Evolutionary conservation across 1,284 basidiomycete species (phyloP), one percentile per base, ranked within the genome.

Genomic region (Takashimella koratensis): DNA sequence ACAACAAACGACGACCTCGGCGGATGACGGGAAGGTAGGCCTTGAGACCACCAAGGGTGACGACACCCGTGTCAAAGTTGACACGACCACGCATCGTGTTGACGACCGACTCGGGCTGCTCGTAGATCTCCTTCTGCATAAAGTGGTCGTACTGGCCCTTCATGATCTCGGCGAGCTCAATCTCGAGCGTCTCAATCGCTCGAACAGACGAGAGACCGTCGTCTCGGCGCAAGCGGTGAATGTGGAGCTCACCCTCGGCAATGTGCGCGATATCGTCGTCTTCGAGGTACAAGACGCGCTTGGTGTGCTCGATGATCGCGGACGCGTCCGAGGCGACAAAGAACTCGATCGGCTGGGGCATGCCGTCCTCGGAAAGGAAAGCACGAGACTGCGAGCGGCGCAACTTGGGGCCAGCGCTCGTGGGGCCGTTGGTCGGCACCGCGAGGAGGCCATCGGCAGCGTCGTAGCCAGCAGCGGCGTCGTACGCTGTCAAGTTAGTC

Each of bases 61-160:
- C 89, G 60, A 83, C 82, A 77, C 90, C 85, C 53, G 83, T 85
- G 76, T 98, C 96, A 74, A 99, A 99, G 84, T 97, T 98, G 81
- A 99, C 90, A 68, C 96, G 91, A 61, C 96, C 96, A 84, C 96
- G 90, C 96, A 99, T 99, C 49, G 96, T 99, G 84, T 99, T 99
- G 78, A 98, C 92, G 64, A 98, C 96, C 45, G 93, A 97, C 74
- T 99, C 96, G 57, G 95, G 96, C 79, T 99, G 96, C 76, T 99
- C 96, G 82, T 96, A 98, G 71, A 99, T 98, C 78, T 99, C 96
- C 82, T 99, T 98, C 78, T 98, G 95, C 96, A 99, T 98, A 78
- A 99, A 99, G 78, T 96, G 94, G 75, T 95, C 91, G 75, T 97
- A 98, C 76, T 93, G 91, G 74, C 96, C 96, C 84, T 98, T 98